phyloP scores from a whole-genome alignment of 257 asterid species.

The Jacaranda copaia region DNA sequence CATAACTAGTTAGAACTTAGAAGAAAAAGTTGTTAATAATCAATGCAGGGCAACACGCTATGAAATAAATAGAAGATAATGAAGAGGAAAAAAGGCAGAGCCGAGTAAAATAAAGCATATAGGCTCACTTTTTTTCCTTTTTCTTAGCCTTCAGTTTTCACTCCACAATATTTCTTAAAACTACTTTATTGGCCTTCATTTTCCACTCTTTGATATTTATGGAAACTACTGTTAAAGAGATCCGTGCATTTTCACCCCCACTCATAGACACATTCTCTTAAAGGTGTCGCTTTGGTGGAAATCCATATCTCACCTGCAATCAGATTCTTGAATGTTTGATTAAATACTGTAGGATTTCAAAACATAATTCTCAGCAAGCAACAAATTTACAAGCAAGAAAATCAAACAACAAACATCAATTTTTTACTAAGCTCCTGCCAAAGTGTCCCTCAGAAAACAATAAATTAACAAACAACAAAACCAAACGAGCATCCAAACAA shows the following conservation, averaged over 20 bases:
- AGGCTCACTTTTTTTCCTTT: neutral
- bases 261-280: neutral
- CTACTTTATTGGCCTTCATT: neutral
- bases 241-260: neutral
- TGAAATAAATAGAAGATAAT: neutral
- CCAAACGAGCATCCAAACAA: slow-evolving; percentile 5
- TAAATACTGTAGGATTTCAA: neutral
- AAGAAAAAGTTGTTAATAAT: neutral
- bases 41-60: too few species aligned
- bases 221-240: neutral
- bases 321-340: slow-evolving; percentile 6
- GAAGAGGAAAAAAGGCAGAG: neutral
- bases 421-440: slow-evolving; percentile 4
- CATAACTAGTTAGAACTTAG: neutral
- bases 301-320: slow-evolving; percentile 28
- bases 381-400: too few species aligned
- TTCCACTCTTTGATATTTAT: neutral
- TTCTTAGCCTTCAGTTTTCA: neutral
- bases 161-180: neutral
- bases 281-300: slow-evolving; percentile 22
- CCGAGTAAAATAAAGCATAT: neutral
- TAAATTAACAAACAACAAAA: slow-evolving; percentile 22
- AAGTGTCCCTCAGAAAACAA: slow-evolving; percentile 23
- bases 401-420: too few species aligned
- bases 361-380: neutral